phyloP scores from a whole-genome alignment of 2,329 filamentous ascomycete genomes.

The Pyrenophora tritici-repentis region DNA sequence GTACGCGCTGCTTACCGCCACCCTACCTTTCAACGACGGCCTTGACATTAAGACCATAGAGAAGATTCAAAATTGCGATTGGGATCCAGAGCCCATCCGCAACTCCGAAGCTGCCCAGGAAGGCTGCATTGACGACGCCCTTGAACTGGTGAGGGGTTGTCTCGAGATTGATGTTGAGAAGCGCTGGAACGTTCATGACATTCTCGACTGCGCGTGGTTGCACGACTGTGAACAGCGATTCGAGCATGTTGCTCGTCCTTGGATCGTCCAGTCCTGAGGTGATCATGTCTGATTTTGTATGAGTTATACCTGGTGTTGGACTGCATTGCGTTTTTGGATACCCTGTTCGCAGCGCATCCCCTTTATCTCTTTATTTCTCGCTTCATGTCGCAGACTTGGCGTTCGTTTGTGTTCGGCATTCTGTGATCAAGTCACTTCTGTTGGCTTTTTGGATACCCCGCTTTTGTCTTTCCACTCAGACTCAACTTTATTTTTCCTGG shows the following conservation, averaged over 20 bases:
- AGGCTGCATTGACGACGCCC: conserved; percentile 50
- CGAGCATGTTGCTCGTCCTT: conserved; percentile 37
- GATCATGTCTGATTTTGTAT: conserved; percentile 4
- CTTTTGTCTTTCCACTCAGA: conserved; percentile 15
- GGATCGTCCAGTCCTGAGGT: conserved; percentile 30
- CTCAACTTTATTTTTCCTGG: conserved; percentile 2
- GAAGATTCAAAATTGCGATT: conserved; percentile 64
- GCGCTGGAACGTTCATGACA: conserved; percentile 62
- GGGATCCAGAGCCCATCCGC: conserved; percentile 59
- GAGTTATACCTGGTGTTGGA: conserved; percentile 10
- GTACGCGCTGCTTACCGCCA: conserved; percentile 64
- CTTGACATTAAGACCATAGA: conserved; percentile 63
- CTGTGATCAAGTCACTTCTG: conserved; percentile 9
- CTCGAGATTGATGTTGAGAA: conserved; percentile 60
- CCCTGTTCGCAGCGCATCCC: conserved; percentile 24
- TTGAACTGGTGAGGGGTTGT: conserved; percentile 65
- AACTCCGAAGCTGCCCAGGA: conserved; percentile 48
- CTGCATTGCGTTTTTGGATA: conserved; percentile 27
- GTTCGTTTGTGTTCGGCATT: conserved; percentile 3
- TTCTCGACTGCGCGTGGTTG: conserved; percentile 62
- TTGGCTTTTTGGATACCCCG: conserved; percentile 31
- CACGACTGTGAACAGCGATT: conserved; percentile 37
- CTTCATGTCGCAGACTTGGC: conserved; percentile 1
- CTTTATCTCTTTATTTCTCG: conserved; percentile 5
- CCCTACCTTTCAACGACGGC: conserved; percentile 65